These are phyloP conservation scores for Fagopyrum tataricum DNA, from an alignment of 148 eudicot species.

Conservation along the genomic window DNA sequence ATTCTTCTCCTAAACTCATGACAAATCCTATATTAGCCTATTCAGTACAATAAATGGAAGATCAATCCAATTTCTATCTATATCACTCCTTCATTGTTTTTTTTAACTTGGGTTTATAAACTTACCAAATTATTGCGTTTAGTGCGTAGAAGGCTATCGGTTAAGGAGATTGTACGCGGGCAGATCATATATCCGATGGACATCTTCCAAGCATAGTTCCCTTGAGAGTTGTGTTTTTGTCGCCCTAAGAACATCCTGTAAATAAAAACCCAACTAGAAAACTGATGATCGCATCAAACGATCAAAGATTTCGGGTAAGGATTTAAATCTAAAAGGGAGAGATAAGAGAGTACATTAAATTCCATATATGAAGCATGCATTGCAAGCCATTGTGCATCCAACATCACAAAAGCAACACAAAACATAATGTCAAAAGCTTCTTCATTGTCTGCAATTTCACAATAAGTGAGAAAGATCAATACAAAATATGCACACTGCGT, in stretches of 20 bases:
- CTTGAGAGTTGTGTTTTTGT: slow-evolving; percentile 78
- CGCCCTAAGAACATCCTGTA: slow-evolving; percentile 69
- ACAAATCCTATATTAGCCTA: not conserved
- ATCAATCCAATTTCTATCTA: not conserved
- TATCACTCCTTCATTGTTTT: not conserved
- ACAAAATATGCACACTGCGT: no score
- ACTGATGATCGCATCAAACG: not conserved
- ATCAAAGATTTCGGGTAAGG: not conserved
- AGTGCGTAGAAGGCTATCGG: slow-evolving; percentile 23
- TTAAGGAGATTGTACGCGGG: slow-evolving; percentile 81
- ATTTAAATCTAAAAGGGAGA: slow-evolving; percentile 13
- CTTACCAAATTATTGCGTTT: no score
- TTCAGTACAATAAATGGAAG: not conserved
- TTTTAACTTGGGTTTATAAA: not conserved
- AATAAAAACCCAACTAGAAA: not conserved
- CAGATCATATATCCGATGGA: slow-evolving; percentile 54
- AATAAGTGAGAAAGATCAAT: not conserved
- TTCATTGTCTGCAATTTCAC: slow-evolving; percentile 59
- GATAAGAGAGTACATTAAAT: slow-evolving; percentile 50
- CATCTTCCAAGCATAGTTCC: slow-evolving; percentile 75
- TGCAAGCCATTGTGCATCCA: slow-evolving; percentile 99
- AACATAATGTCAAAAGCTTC: slow-evolving; percentile 76
- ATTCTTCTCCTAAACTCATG: not conserved
- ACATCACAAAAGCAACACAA: slow-evolving; percentile 84
- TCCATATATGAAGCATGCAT: slow-evolving; percentile 93